Evolutionary conservation across 176 grass and related monocot genomes (phyloP).

Genomic region (Olyra latifolia): DNA sequence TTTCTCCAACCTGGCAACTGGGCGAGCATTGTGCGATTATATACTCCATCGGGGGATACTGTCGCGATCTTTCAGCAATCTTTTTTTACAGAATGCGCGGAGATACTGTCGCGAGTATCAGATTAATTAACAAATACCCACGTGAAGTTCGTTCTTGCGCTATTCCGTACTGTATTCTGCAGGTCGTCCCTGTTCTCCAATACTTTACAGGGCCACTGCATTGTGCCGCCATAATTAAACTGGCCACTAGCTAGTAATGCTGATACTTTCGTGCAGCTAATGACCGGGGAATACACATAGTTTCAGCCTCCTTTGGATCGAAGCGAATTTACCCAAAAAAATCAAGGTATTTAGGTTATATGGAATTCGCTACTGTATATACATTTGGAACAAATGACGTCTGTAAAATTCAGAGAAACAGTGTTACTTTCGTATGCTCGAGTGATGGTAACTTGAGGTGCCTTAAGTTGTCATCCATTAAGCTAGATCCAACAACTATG

Average conservation of each 20-base stretch:
- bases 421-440: too few relatives aligned
- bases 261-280: neutral
- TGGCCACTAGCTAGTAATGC: constrained; percentile 1
- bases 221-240: constrained; percentile 23
- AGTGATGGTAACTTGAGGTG: too few relatives aligned
- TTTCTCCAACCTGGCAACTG: neutral
- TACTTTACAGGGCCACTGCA: neutral
- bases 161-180: neutral
- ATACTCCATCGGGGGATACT: neutral
- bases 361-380: too few relatives aligned
- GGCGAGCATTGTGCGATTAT: constrained; percentile 26
- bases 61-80: too few relatives aligned
- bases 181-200: neutral
- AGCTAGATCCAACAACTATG: too few relatives aligned
- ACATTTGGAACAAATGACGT: too few relatives aligned
- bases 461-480: too few relatives aligned
- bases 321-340: too few relatives aligned
- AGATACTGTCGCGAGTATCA: constrained; percentile 23
- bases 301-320: too few relatives aligned
- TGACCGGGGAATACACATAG: constrained; percentile 17
- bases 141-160: constrained; percentile 10
- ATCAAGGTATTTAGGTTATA: too few relatives aligned
- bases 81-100: constrained; percentile 22
- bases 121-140: constrained; percentile 33
- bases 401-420: too few relatives aligned